phyloP scores from a whole-genome alignment of 192 early-diverging fungal species.

The Gaertneriomyces sp. region DNA sequence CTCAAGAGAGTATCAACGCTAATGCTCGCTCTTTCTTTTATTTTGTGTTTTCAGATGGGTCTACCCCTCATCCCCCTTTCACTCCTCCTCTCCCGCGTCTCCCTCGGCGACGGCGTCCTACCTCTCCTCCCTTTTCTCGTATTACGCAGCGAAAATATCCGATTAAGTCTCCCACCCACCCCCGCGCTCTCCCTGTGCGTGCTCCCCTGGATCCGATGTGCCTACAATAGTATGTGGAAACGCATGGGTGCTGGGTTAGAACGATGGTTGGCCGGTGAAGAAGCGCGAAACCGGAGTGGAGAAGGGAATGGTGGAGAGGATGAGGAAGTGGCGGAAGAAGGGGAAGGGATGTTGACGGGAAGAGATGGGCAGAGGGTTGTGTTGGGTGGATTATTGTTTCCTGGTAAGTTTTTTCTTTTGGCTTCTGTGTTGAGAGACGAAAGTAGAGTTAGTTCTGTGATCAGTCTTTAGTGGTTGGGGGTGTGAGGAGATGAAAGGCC shows the following conservation, averaged over 20 bases:
- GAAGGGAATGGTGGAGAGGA: not conserved
- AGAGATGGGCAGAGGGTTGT: slow-evolving; percentile 28
- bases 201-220: slow-evolving; percentile 32
- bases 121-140: slow-evolving; percentile 39
- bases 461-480: not conserved
- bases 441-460: not conserved
- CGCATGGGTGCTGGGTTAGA: not conserved
- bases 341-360: slow-evolving; percentile 2
- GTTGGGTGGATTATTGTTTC: slow-evolving; percentile 23
- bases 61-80: slow-evolving; percentile 38
- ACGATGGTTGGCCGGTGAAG: not conserved
- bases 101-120: slow-evolving; percentile 29
- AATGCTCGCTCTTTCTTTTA: slow-evolving; percentile 1
- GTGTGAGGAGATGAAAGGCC: not conserved
- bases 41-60: slow-evolving; percentile 18
- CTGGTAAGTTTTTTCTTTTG: slow-evolving; percentile 7
- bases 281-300: not conserved
- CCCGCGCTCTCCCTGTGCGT: slow-evolving; percentile 36
- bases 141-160: slow-evolving; percentile 29
- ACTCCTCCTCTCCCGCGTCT: slow-evolving; percentile 32
- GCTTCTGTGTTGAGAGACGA: not conserved
- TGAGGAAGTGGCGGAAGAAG: slow-evolving; percentile 9
- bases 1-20: not conserved
- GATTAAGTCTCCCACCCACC: slow-evolving; percentile 34
- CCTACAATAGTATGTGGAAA: slow-evolving; percentile 20